Conservation (phyloP, 2,329 filamentous ascomycete genomes). For the Penicillium expansum region DNA sequence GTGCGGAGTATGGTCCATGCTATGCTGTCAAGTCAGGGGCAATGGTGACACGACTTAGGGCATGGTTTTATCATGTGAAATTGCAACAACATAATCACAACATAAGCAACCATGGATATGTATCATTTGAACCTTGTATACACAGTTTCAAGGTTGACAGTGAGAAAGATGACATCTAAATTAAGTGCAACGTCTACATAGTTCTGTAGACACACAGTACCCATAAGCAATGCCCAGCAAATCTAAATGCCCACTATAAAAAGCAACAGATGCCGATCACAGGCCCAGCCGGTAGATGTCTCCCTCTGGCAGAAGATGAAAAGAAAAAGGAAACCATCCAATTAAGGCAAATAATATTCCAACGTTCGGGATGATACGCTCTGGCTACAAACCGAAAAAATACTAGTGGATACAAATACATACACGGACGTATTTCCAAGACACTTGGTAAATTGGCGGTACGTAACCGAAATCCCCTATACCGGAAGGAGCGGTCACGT, state of each 20-base stretch:
- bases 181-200: neutral
- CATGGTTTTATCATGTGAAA: neutral
- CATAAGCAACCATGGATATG: neutral
- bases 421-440: neutral
- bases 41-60: neutral
- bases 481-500: slow-evolving; percentile 5
- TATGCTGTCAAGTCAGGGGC: neutral
- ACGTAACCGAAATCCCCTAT: neutral
- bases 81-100: neutral
- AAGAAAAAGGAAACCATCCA: neutral
- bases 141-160: too few species aligned
- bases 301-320: neutral
- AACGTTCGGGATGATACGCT: neutral
- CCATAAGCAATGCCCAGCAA: neutral
- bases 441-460: neutral
- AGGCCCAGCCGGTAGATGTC: neutral
- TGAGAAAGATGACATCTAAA: neutral
- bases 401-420: neutral
- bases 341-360: neutral
- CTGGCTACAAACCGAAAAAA: neutral
- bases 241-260: neutral
- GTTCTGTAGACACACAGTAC: neutral
- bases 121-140: neutral
- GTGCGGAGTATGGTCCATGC: neutral
- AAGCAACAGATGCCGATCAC: neutral